Conservation (phyloP, 257 asterid species). For the Nicotiana tomentosiformis region DNA sequence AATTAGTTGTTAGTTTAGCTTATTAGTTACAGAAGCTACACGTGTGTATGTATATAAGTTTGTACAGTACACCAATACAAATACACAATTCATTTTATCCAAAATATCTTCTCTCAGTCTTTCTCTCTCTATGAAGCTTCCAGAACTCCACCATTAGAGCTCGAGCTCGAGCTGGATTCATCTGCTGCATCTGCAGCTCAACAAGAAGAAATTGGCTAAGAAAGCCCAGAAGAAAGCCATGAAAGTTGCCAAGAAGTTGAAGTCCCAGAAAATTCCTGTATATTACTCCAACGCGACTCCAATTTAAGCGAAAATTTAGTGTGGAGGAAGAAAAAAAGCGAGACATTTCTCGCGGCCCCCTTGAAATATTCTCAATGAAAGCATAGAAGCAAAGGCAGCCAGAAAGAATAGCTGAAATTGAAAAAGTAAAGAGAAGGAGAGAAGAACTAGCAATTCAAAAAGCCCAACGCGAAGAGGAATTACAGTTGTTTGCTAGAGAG, state of each 20-base stretch:
- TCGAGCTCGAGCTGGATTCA: too few species aligned
- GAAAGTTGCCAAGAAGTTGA: constrained; percentile 73
- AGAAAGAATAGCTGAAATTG: constrained; percentile 90
- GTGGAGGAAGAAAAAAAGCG: constrained; percentile 84
- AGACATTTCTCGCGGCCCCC: constrained; percentile 64
- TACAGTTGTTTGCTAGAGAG: constrained; percentile 89
- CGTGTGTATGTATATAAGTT: too few species aligned
- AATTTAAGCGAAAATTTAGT: constrained; percentile 77
- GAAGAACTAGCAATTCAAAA: constrained; percentile 94
- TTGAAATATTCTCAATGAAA: constrained; percentile 60
- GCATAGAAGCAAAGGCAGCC: constrained; percentile 71
- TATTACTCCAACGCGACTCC: constrained; percentile 87
- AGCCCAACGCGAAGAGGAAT: constrained; percentile 97
- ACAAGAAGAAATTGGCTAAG: too few species aligned
- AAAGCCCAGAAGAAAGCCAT: constrained; percentile 33
- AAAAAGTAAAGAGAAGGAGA: constrained; percentile 90
- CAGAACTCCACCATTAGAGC: too few species aligned
- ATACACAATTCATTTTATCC: too few species aligned
- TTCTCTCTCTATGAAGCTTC: too few species aligned
- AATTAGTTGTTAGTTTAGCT: too few species aligned
- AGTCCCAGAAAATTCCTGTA: constrained; percentile 51
- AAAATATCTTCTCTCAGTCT: too few species aligned
- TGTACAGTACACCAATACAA: too few species aligned
- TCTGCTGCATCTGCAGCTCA: too few species aligned
- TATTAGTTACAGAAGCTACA: too few species aligned